Base-by-base conservation (phyloP, 73 alveolate genomes). In the Durusdinium trenchii region DNA sequence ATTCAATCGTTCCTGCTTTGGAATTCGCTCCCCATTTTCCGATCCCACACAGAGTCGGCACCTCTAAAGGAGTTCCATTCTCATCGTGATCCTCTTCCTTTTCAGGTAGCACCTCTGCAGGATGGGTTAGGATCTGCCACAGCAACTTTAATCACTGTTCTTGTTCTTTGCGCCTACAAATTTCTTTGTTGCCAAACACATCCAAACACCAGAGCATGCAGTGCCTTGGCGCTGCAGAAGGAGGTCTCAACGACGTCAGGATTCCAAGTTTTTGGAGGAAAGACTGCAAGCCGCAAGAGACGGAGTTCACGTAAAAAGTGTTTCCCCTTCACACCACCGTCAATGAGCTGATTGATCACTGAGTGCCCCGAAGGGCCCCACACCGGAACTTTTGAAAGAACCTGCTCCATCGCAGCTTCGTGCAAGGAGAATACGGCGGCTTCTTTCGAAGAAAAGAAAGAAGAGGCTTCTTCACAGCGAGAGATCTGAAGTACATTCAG, bases 211-310 rank as follows among this genome's bases (percentile, higher is more conserved):
- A n/a, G n/a, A n/a, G n/a, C n/a, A n/a, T n/a, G n/a, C n/a, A n/a
- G 75, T 51, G 86, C 96, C 96, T 61, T 30, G 3, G 78, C 43
- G 75, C 60, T 90, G 96, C 86, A 62, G 73, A 90, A 90, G 48
- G 86, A 51, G 4, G 79, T 90, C 96, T 90, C 96, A 45, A 62
- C 86, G 43, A 90, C 78, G 28, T 75, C 87, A n/a, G 96, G 96
- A 43, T 32, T 32, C 96, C 96, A 90, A 1, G 86, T 42, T 52
- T 90, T 90, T 36, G 96, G 96, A 6, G 96, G 96, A 64, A 90
- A 90, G 30, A 90, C 42, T 14, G 96, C 96, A 1, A 40, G 86
- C 45, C 96, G 46, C 32, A 90, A 52, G 28, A 62, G 86, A 54
- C 57, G 71, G 75, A 62, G 12, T 32, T 62, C 96, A 9, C 86